A percentile compares a stretch with the other conserved stretches of the same genome.
Evolutionary conservation across 768 basidiomycete genomes (phyloP).

Genomic region (Suillus luteus): DNA sequence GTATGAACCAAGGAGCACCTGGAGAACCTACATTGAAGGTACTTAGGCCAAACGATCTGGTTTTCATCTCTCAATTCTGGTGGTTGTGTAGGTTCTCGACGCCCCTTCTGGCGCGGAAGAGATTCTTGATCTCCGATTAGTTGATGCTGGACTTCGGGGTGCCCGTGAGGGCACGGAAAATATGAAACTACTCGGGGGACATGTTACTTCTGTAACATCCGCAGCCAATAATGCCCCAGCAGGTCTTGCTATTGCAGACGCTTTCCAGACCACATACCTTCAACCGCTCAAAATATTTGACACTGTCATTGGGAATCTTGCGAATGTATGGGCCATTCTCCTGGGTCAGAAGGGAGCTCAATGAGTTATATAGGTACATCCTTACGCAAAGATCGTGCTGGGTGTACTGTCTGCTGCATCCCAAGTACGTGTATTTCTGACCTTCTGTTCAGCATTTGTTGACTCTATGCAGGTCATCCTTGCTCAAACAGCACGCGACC

Average conservation of each 20-base stretch:
- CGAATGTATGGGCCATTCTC: not conserved
- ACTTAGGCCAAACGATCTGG: not conserved
- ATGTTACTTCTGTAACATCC: not conserved
- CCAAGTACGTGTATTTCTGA: not conserved
- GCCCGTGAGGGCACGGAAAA: not conserved
- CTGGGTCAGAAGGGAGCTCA: not conserved
- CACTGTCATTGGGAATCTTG: not conserved
- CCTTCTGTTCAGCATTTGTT: not conserved
- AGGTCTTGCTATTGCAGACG: not conserved
- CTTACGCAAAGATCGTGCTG: conserved; percentile 13
- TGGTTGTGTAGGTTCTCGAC: not conserved
- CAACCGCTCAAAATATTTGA: conserved; percentile 7
- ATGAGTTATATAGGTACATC: conserved; percentile 2
- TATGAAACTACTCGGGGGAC: not conserved
- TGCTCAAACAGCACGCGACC: conserved; percentile 9
- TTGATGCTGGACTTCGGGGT: not conserved
- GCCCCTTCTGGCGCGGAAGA: not conserved
- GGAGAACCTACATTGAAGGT: not conserved
- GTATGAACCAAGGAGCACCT: not conserved
- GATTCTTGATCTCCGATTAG: not conserved
- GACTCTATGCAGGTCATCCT: conserved; percentile 2
- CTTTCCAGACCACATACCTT: conserved; percentile 5
- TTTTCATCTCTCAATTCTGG: not conserved
- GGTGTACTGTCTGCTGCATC: conserved; percentile 6
- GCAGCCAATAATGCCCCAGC: not conserved